Percentiles rank a stretch among this genome's conserved stretches.
These are phyloP conservation scores for Niveomyces coronatus DNA, from an alignment of 2,329 filamentous ascomycete species.

Conservation along the genomic window DNA sequence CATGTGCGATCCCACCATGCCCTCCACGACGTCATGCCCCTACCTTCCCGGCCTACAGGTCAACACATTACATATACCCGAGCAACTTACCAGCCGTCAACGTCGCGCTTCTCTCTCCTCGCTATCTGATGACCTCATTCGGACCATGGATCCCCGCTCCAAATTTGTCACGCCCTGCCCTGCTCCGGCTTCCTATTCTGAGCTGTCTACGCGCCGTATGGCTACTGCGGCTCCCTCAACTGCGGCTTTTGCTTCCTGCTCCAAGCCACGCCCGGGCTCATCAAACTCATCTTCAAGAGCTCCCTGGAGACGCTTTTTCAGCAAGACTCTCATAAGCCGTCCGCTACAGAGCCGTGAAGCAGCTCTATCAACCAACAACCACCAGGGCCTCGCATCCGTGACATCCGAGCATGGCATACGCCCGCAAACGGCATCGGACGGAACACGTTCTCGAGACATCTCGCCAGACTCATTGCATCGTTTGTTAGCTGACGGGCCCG, in stretches of 20 bases:
- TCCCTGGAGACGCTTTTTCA: conserved; percentile 37
- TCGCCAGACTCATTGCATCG: conserved; percentile 45
- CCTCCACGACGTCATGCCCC: conserved; percentile 70
- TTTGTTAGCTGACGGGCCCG: conserved; percentile 21
- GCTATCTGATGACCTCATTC: conserved; percentile 46
- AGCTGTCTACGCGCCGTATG: conserved; percentile 22
- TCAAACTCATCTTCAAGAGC: not conserved
- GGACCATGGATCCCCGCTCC: conserved; percentile 69
- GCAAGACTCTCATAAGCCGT: conserved; percentile 2
- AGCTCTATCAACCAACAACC: conserved; percentile 10
- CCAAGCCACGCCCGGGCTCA: conserved; percentile 25
- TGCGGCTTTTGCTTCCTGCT: conserved; percentile 37
- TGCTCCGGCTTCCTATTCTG: conserved; percentile 13
- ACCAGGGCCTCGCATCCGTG: conserved; percentile 21
- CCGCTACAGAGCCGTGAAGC: not conserved
- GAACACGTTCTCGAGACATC: conserved; percentile 37
- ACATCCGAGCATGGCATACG: conserved; percentile 18
- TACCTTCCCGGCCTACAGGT: conserved; percentile 79
- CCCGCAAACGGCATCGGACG: conserved; percentile 22
- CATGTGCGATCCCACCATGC: conserved; percentile 60
- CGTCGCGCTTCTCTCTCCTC: conserved; percentile 59
- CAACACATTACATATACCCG: conserved; percentile 74
- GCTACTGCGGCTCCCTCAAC: conserved; percentile 22
- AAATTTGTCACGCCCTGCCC: conserved; percentile 63
- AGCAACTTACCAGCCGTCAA: conserved; percentile 49